phyloP scores from a whole-genome alignment of 2,329 filamentous ascomycete genomes.

The Alternaria sp. region DNA sequence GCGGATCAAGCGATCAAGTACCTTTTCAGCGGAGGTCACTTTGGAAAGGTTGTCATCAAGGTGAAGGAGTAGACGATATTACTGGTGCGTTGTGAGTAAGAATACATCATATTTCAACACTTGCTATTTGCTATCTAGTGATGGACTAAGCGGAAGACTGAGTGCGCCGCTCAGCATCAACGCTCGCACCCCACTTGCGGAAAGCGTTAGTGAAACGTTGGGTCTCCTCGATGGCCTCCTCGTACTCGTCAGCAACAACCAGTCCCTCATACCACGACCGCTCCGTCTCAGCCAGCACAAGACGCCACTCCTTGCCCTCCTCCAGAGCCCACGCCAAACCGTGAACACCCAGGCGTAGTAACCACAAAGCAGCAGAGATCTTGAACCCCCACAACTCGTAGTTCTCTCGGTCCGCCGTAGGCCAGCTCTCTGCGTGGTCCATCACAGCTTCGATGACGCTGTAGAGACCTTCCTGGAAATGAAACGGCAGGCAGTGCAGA shows the following conservation, averaged over 20 bases:
- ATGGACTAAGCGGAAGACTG: neutral
- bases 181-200: neutral
- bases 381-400: neutral
- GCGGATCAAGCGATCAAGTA: slow-evolving; percentile 38
- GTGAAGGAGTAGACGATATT: slow-evolving; percentile 29
- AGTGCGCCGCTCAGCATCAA: neutral
- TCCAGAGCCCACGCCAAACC: neutral
- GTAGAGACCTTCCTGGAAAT: neutral
- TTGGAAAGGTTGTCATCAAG: slow-evolving; percentile 48
- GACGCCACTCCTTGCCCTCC: neutral
- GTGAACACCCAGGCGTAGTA: neutral
- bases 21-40: slow-evolving; percentile 45
- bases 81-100: neutral
- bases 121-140: too few relatives aligned
- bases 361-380: neutral
- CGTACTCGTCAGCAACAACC: neutral
- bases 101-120: too few relatives aligned
- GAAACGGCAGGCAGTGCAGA: neutral
- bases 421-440: neutral
- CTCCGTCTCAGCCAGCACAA: neutral
- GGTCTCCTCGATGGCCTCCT: neutral
- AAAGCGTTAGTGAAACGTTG: neutral
- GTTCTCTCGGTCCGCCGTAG: neutral
- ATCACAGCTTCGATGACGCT: neutral
- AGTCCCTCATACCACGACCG: neutral